Evolutionary conservation across 495 filamentous ascomycete species (phyloP).

Genomic region (Neurospora africana): DNA sequence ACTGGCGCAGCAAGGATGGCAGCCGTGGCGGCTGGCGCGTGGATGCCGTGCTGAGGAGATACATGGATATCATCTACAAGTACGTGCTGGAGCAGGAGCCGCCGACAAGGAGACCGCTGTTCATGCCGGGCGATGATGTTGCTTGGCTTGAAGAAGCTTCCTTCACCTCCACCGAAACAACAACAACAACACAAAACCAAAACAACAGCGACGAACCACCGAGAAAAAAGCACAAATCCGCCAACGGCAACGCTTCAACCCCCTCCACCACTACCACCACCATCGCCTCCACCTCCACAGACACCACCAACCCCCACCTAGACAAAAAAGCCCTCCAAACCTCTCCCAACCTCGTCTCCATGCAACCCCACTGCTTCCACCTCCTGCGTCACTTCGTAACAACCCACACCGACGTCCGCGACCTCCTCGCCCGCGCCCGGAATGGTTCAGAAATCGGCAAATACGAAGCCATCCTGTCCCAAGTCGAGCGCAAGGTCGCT

Average conservation of each 20-base stretch:
- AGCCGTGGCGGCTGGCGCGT: conserved; percentile 72
- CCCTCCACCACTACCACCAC: not conserved
- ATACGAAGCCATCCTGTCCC: conserved; percentile 54
- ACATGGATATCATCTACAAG: conserved; percentile 78
- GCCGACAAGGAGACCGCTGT: conserved; percentile 60
- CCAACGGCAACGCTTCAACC: not conserved
- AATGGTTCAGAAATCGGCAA: conserved; percentile 50
- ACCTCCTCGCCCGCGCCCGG: conserved; percentile 57
- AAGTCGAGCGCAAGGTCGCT: conserved; percentile 56
- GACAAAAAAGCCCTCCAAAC: conserved; percentile 27
- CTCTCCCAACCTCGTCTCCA: conserved; percentile 65
- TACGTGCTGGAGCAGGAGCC: conserved; percentile 53
- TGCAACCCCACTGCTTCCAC: conserved; percentile 91
- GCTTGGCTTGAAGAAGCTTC: conserved; percentile 17
- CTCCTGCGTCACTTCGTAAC: conserved; percentile 72
- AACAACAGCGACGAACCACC: conserved; percentile 26
- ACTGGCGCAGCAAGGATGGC: conserved; percentile 74
- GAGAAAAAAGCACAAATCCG: conserved; percentile 49
- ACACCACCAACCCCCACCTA: not conserved
- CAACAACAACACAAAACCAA: conserved; percentile 9
- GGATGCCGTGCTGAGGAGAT: conserved; percentile 77
- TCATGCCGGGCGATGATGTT: conserved; percentile 54
- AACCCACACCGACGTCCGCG: conserved; percentile 67
- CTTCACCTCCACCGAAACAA: not conserved
- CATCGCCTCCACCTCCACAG: not conserved